Evolutionary conservation across 2,329 filamentous ascomycete species (phyloP), one percentile per base, ranked within the genome.

Genomic region (Aspergillus uvarum): DNA sequence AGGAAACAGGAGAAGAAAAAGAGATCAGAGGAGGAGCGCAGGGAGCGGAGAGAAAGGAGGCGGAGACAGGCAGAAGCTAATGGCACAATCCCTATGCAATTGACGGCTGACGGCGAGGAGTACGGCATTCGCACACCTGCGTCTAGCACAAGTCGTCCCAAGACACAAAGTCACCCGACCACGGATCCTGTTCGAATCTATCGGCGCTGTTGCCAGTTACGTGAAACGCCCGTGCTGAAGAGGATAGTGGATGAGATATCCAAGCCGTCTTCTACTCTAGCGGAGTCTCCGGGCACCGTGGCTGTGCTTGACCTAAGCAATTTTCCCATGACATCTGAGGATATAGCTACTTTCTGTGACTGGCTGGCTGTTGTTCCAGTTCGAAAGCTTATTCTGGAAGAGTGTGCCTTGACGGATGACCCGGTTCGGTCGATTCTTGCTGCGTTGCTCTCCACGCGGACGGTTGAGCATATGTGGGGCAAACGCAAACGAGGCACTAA

Each of bases 1-100:
- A 88, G 88, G 68, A 97, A 96, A 77, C 95, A 92, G 76, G 93
- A 97, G 72, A 97, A 96, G 82, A 97, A 97, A 79, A 96, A 96
- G 80, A 88, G 89, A 65, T 96, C 91, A 47, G 94, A 97, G 72
- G 92, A 94, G 61, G 94, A 97, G 75, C 84, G 93, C 47, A 96
- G 96, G 72, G 91, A 95, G 61, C 86, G 93, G 57, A 96, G 96
- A 74, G 93, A 97, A 76, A 91, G 91, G 76, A 94, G 91, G 72
- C 84, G 92, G 63, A 87, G 86, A 71, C 86, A 91, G 67, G 94
- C 93, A 24, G 91, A 96, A 72, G 91, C 91, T 59, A 96, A 95
- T 72, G 94, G 94, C 8, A 85, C 86, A 8, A 85, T 96, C 59
- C 94, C 93, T 1, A 85, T 96, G 74, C 93, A 97, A 73, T 81